Evolutionary conservation across 257 asterid genomes (phyloP).

Genomic region (Solanum chaucha): DNA sequence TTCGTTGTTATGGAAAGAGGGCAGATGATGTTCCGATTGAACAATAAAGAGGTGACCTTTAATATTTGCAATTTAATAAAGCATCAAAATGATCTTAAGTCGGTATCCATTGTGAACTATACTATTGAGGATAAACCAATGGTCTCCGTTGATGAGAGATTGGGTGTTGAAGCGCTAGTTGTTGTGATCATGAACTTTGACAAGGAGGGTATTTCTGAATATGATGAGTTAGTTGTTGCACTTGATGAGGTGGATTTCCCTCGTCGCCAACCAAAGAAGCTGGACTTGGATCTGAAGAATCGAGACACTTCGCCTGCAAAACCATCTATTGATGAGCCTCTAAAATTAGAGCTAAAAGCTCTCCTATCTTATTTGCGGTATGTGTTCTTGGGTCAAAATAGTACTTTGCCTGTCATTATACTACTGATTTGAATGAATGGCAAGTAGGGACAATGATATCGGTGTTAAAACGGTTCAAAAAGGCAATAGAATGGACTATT

Average conservation of each 20-base stretch:
- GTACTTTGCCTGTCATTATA: no score
- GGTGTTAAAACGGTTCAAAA: no score
- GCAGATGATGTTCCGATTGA: not conserved
- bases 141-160: not conserved
- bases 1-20: not conserved
- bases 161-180: not conserved
- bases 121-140: not conserved
- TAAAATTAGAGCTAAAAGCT: not conserved
- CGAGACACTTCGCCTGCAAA: no score
- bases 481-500: not conserved
- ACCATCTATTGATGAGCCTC: not conserved
- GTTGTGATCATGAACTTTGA: no score
- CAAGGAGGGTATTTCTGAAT: not conserved
- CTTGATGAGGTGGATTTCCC: not conserved
- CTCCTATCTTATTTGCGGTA: not conserved
- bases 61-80: no score
- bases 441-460: not conserved
- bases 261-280: not conserved
- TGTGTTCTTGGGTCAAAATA: not conserved
- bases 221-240: not conserved
- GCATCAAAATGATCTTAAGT: not conserved
- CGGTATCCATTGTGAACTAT: not conserved
- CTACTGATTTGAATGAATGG: no score
- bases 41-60: not conserved
- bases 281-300: no score